Conservation (phyloP, 352 stramenopile genomes). For the Peronosclerospora sorghi region DNA sequence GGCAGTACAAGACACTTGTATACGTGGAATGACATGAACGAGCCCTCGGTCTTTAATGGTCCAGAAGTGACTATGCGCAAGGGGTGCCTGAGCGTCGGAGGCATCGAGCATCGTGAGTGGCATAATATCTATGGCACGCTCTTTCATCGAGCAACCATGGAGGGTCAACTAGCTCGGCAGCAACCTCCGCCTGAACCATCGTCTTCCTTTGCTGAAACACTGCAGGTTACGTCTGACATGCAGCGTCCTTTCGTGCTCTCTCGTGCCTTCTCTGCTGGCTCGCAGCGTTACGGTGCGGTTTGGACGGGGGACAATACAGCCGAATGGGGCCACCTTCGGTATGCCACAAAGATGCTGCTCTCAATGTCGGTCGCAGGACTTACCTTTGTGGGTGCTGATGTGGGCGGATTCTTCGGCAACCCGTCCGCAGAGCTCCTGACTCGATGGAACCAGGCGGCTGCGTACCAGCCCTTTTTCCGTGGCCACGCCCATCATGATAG, state of each 20-base stretch:
- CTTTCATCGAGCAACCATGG: conserved; percentile 92
- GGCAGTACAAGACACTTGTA: conserved; percentile 89
- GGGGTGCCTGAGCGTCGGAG: conserved; percentile 84
- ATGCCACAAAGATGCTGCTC: conserved; percentile 95
- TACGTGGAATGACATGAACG: conserved; percentile 99
- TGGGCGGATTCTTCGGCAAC: conserved; percentile 98
- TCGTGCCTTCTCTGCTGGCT: conserved; percentile 96
- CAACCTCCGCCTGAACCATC: conserved; percentile 30
- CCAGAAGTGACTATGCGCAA: conserved; percentile 98
- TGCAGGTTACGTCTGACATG: conserved; percentile 31
- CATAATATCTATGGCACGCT: conserved; percentile 99
- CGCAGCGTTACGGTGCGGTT: conserved; percentile 94
- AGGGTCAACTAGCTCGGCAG: conserved; percentile 83
- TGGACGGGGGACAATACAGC: conserved; percentile 98
- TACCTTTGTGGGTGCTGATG: conserved; percentile 96
- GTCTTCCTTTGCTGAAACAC: conserved; percentile 31
- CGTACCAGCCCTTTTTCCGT: conserved; percentile 98
- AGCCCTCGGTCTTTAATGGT: conserved; percentile 98
- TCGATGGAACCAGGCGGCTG: conserved; percentile 92
- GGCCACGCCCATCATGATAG: conserved; percentile 98
- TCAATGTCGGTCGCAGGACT: conserved; percentile 92
- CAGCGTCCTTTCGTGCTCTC: conserved; percentile 96
- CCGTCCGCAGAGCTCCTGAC: conserved; percentile 94
- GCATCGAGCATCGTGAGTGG: conserved; percentile 97
- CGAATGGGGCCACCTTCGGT: conserved; percentile 93